Percentiles rank a stretch among this genome's conserved stretches.
Conservation (phyloP, 2,329 filamentous ascomycete genomes). For the Trichoderma arundinaceum region DNA sequence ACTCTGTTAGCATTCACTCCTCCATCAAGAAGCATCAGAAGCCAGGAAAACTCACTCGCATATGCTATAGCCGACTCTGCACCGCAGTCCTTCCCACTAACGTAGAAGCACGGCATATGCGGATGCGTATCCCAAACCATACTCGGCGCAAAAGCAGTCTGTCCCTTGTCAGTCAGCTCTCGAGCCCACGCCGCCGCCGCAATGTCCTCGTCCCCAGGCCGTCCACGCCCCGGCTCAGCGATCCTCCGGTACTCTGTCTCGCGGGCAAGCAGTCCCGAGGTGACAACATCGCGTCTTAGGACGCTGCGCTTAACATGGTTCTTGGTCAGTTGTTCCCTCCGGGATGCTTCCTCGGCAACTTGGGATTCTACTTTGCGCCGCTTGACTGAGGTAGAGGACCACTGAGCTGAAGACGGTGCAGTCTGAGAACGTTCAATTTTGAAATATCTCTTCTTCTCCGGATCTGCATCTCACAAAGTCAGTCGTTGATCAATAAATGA, state of each 20-base stretch:
- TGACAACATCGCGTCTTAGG: slow-evolving; percentile 45
- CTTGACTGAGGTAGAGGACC: slow-evolving; percentile 65
- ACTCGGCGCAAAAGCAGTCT: slow-evolving; percentile 45
- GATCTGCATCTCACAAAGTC: slow-evolving; percentile 47
- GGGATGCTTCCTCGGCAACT: slow-evolving; percentile 38
- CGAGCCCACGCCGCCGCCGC: slow-evolving; percentile 47
- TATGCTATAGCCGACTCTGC: slow-evolving; percentile 52
- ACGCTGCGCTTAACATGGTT: slow-evolving; percentile 48
- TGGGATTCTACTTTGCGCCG: slow-evolving; percentile 56
- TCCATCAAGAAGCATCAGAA: background rate
- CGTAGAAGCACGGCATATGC: slow-evolving; percentile 50
- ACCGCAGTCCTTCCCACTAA: slow-evolving; percentile 47
- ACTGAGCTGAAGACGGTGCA: slow-evolving; percentile 56
- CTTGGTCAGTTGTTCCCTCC: slow-evolving; percentile 42
- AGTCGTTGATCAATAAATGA: background rate
- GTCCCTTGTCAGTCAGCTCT: slow-evolving; percentile 49
- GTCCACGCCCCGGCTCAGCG: slow-evolving; percentile 36
- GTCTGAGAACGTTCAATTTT: slow-evolving; percentile 65
- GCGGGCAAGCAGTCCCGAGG: slow-evolving; percentile 38
- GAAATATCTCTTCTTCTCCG: slow-evolving; percentile 69
- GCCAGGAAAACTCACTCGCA: slow-evolving; percentile 48
- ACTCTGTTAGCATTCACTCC: background rate
- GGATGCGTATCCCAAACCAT: slow-evolving; percentile 38
- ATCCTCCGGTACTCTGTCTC: slow-evolving; percentile 37
- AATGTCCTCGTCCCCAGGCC: slow-evolving; percentile 37